A percentile compares a stretch with the other conserved stretches of the same genome.
Evolutionary conservation across 169 alveolate species (phyloP).

Genomic region (Perkinsus marinus): DNA sequence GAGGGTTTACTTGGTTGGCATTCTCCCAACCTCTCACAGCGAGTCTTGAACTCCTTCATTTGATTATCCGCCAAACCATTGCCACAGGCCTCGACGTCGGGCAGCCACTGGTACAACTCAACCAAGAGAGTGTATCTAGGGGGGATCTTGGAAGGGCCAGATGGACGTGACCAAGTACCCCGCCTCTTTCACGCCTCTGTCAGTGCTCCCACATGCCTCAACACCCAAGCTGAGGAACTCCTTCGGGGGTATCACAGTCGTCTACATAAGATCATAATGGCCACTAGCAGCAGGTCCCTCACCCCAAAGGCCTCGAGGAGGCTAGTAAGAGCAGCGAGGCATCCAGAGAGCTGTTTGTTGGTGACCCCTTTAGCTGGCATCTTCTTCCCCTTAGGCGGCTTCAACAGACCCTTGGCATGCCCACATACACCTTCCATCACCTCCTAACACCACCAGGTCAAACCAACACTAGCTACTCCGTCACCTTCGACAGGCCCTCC

Average conservation of each 20-base stretch:
- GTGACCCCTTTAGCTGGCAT: not conserved
- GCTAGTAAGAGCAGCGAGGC: not conserved
- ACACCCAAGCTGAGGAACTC: not conserved
- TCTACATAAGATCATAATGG: not conserved
- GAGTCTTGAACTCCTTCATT: not conserved
- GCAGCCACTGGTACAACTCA: not conserved
- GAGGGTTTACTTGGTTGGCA: not conserved
- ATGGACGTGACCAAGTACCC: not conserved
- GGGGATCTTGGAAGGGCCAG: not conserved
- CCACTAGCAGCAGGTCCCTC: too few relatives aligned
- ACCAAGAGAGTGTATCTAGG: not conserved
- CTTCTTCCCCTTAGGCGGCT: not conserved
- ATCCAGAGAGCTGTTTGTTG: not conserved
- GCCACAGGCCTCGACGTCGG: not conserved
- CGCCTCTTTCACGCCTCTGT: not conserved
- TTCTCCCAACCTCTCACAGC: not conserved
- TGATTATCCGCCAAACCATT: not conserved
- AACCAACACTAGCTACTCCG: not conserved
- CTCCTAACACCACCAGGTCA: not conserved
- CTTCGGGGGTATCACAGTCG: not conserved
- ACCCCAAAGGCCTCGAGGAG: not conserved
- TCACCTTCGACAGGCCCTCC: not conserved
- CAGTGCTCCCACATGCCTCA: not conserved
- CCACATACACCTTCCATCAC: not conserved
- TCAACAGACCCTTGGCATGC: not conserved